Percentiles rank a stretch among this genome's conserved stretches.
Conservation (phyloP, 2,329 filamentous ascomycete genomes). For the Aspergillus clavatus region DNA sequence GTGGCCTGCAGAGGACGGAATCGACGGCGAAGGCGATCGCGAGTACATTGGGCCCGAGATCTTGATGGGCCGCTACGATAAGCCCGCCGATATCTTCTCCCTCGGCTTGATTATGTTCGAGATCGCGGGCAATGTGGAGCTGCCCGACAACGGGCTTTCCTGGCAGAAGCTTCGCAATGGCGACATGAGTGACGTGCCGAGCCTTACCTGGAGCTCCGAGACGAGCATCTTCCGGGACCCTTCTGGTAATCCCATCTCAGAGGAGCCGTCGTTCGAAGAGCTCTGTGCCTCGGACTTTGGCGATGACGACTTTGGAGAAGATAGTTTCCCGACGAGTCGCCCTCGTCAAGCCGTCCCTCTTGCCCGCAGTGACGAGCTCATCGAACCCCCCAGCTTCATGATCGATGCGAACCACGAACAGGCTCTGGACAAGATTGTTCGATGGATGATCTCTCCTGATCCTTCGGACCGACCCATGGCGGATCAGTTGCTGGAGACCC, state of each 20-base stretch:
- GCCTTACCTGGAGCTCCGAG: conserved; percentile 72
- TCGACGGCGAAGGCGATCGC: conserved; percentile 89
- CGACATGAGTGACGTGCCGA: conserved; percentile 83
- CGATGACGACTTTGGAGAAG: conserved; percentile 42
- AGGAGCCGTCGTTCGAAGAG: conserved; percentile 41
- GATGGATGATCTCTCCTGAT: conserved; percentile 79
- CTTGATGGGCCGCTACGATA: conserved; percentile 78
- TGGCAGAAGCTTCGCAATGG: conserved; percentile 89
- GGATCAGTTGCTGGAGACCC: conserved; percentile 65
- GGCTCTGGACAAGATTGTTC: conserved; percentile 77
- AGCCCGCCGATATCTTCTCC: conserved; percentile 88
- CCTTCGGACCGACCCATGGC: conserved; percentile 69
- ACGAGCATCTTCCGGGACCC: conserved; percentile 69
- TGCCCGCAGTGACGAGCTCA: conserved; percentile 52
- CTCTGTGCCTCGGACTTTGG: conserved; percentile 41
- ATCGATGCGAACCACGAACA: conserved; percentile 64
- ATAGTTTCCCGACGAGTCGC: conserved; percentile 28
- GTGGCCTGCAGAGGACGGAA: conserved; percentile 69
- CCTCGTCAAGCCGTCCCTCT: conserved; percentile 23
- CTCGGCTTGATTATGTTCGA: conserved; percentile 92
- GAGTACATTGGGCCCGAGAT: conserved; percentile 96
- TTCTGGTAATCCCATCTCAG: conserved; percentile 61
- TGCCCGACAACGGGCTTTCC: conserved; percentile 85
- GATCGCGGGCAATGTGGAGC: conserved; percentile 86
- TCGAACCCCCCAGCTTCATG: conserved; percentile 82